phyloP scores from a whole-genome alignment of 345 rosid species.

The Citrus australasica region DNA sequence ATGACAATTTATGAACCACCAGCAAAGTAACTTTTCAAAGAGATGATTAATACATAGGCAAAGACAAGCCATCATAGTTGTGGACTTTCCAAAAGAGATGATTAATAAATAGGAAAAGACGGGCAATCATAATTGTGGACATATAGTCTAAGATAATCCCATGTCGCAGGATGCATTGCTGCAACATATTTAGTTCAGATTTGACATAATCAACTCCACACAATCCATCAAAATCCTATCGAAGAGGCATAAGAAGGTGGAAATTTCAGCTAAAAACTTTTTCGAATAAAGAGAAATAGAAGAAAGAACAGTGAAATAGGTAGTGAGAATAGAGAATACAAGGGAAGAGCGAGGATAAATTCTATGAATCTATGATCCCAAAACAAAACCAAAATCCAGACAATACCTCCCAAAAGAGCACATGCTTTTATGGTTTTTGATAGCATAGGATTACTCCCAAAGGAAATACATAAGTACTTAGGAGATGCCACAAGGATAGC shows the following conservation, averaged over 20 bases:
- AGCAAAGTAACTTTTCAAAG: neutral
- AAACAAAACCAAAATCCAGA: neutral
- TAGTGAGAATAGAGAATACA: neutral
- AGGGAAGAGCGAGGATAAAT: neutral
- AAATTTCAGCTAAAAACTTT: neutral
- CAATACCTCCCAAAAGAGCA: neutral
- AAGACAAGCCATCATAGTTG: neutral
- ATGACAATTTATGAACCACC: neutral
- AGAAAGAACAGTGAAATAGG: neutral
- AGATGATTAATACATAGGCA: neutral
- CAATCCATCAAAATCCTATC: neutral
- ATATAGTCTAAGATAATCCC: neutral
- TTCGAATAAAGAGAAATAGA: neutral
- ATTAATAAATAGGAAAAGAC: too few species aligned
- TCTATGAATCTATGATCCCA: neutral
- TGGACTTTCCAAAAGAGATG: too few species aligned
- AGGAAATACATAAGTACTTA: neutral
- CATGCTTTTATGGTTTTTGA: neutral
- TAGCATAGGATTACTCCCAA: neutral
- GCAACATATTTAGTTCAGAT: neutral
- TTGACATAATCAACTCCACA: neutral
- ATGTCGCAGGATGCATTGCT: neutral
- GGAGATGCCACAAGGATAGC: neutral
- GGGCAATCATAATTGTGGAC: neutral
- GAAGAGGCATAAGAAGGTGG: neutral